phyloP scores from a whole-genome alignment of 805 yeast genomes.

The Yarrowia deformans region DNA sequence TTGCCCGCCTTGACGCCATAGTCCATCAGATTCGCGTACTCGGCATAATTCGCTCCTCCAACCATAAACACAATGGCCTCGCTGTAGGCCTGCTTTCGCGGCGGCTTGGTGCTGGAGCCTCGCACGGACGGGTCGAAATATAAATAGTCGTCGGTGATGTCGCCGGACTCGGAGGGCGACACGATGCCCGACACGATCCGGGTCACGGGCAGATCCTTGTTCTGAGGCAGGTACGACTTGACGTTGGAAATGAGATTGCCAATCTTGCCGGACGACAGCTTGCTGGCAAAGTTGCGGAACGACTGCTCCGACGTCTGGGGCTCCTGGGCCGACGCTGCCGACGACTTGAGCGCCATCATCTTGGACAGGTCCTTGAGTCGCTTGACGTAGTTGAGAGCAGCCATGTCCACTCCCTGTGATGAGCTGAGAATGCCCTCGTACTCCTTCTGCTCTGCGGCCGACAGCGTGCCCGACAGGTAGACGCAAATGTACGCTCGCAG shows the following conservation, averaged over 20 bases:
- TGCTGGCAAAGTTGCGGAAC: constrained; percentile 70
- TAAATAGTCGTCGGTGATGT: constrained; percentile 85
- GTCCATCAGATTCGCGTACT: constrained; percentile 92
- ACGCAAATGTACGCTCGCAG: constrained; percentile 87
- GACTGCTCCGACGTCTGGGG: constrained; percentile 44
- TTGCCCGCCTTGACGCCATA: constrained; percentile 67
- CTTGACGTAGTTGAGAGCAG: constrained; percentile 74
- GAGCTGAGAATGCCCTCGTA: constrained; percentile 68
- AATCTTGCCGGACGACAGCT: constrained; percentile 78
- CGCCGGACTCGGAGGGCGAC: constrained; percentile 57
- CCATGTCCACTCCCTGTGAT: constrained; percentile 60
- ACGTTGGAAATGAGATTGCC: constrained; percentile 88
- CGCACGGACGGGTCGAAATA: constrained; percentile 89
- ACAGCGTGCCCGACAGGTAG: constrained; percentile 58
- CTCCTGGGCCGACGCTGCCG: constrained; percentile 46
- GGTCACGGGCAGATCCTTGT: constrained; percentile 86
- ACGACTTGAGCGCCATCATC: constrained; percentile 51
- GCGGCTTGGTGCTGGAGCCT: constrained; percentile 89
- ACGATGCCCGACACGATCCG: constrained; percentile 88
- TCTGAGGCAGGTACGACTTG: constrained; percentile 85
- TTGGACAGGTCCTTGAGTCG: constrained; percentile 80
- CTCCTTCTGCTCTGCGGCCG: constrained; percentile 61
- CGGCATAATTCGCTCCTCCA: constrained; percentile 96
- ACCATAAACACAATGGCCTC: constrained; percentile 90
- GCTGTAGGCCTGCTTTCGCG: constrained; percentile 79